Conservation (phyloP, 1,284 basidiomycete genomes). For the Austropuccinia psidii region DNA sequence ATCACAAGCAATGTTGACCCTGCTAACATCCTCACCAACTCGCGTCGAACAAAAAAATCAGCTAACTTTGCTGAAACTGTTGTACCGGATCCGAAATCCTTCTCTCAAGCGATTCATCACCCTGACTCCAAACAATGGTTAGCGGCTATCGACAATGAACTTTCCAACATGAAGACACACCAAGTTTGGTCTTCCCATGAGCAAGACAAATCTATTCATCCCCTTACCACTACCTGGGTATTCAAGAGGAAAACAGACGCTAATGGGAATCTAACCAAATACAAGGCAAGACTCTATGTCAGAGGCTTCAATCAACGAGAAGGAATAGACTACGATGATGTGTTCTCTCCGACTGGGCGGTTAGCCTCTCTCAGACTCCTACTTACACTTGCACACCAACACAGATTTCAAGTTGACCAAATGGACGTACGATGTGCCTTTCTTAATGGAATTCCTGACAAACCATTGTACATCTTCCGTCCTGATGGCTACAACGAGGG, state of each 20-base stretch:
- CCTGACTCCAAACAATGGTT: neutral
- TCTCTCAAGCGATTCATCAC: neutral
- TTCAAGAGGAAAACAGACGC: conserved; percentile 49
- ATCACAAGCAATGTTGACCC: no score
- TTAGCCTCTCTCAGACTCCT: conserved; percentile 48
- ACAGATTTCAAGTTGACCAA: conserved; percentile 48
- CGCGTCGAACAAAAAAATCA: no score
- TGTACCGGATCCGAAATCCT: neutral
- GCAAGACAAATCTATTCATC: conserved; percentile 40
- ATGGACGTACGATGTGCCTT: conserved; percentile 52
- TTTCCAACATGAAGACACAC: neutral
- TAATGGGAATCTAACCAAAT: conserved; percentile 44
- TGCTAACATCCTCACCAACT: no score
- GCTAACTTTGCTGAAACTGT: no score
- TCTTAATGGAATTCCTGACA: conserved; percentile 50
- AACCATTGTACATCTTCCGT: conserved; percentile 49
- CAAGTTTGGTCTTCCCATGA: neutral
- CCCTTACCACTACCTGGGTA: conserved; percentile 47
- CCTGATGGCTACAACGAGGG: conserved; percentile 41
- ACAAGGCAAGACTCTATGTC: conserved; percentile 51
- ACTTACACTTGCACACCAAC: conserved; percentile 48
- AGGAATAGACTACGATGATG: conserved; percentile 51
- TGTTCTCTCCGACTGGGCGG: conserved; percentile 49
- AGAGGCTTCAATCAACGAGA: conserved; percentile 51
- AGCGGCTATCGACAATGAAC: neutral